Evolutionary conservation across 768 basidiomycete species (phyloP), one percentile per base, ranked within the genome.

Genomic region (Rhodotorula taiwanensis): DNA sequence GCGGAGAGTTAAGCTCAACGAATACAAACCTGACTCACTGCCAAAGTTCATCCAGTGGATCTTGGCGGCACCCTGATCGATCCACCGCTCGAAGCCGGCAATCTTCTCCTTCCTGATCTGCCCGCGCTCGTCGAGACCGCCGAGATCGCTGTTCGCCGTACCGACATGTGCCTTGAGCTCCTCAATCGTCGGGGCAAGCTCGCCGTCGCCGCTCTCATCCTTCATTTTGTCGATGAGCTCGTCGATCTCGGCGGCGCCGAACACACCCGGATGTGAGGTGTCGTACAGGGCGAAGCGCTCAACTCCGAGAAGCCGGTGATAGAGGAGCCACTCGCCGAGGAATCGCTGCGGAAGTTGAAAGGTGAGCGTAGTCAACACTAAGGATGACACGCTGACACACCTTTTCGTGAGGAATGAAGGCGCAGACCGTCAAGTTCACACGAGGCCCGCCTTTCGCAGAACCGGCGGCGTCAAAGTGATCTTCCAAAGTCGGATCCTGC

Each of bases 231-330:
- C 67, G 20, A 62, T 62, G 31, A 63, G 55, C 13, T 39, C 47
- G 48, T 68, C 67, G 34, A 68, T 34, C 43, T 68, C 67, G 11
- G 55, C 64, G 0, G 58, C 67, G 4, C 67, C 67, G n/a, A 64
- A 63, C 5, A 62, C 58, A 13, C 62, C 67, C 1, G 55, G 58
- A 6, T 53, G 47, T 1, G 62, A 52, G 4, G 67, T 68, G 42
- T 68, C 67, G 62, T 68, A 68, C 1, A 68, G 59, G 2, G 62
- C 62, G 43, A 68, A 68, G 11, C 55, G 58, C 31, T 60, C 62
- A 20, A 68, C 67, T 14, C 67, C 67, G 54, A 68, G 58, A 1
- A 64, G 41, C 14, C 58, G 55, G 36, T 68, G 67, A 48, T 68
- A 68, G 2, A 64, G 47, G 9, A 68, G 51, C 62, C 62, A 68